Conservation (phyloP, 371 early-diverging fungal genomes). For the Capillidium rhysosporum region DNA sequence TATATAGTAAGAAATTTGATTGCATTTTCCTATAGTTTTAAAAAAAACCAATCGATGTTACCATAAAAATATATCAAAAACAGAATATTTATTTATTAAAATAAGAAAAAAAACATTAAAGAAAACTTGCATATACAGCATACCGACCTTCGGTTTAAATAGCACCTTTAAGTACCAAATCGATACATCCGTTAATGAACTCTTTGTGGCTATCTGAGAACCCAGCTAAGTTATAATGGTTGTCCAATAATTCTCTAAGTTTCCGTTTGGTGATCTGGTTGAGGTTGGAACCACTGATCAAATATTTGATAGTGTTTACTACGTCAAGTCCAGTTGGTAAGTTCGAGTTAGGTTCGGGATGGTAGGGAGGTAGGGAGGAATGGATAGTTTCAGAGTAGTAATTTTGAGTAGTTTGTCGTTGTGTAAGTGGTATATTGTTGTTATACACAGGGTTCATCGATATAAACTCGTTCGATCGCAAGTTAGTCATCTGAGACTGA, state of each 20-base stretch:
- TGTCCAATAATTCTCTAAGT: constrained; percentile 57
- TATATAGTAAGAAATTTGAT: no score
- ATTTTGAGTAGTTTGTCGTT: no score
- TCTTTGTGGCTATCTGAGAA: background rate
- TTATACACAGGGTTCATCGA: background rate
- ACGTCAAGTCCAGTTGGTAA: constrained; percentile 50
- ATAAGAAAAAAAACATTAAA: no score
- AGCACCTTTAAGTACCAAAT: background rate
- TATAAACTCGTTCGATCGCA: background rate
- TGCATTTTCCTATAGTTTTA: no score
- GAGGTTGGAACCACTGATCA: constrained; percentile 51
- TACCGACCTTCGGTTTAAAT: no score
- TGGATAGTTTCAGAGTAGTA: background rate
- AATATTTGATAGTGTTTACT: constrained; percentile 41
- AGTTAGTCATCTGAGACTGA: background rate
- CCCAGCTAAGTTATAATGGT: background rate
- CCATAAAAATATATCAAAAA: no score
- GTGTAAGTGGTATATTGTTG: no score
- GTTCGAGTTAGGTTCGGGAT: background rate
- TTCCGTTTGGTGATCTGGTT: constrained; percentile 67
- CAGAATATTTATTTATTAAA: no score
- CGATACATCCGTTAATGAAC: background rate
- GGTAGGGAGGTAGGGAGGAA: constrained; percentile 3
- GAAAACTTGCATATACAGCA: no score
- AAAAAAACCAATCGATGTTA: no score